phyloP scores from a whole-genome alignment of 139 green algal species.

The Dunaliella primolecta region DNA sequence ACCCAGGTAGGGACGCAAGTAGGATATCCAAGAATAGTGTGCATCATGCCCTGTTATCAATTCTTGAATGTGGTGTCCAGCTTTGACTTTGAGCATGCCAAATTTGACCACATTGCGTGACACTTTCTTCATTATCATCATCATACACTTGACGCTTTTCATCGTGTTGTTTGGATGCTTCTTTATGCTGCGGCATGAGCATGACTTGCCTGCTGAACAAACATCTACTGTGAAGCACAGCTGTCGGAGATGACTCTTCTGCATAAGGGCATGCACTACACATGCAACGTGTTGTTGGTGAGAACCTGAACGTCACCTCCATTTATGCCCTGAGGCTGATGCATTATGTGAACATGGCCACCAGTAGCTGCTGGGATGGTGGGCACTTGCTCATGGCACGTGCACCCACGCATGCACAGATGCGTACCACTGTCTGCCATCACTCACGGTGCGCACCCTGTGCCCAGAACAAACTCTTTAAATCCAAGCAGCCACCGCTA shows the following conservation, averaged over 20 bases:
- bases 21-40: too few relatives aligned
- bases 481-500: neutral
- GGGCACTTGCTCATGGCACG: too few relatives aligned
- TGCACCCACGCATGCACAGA: neutral
- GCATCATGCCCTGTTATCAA: neutral
- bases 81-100: neutral
- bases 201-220: too few relatives aligned
- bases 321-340: too few relatives aligned
- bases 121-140: neutral
- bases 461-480: neutral
- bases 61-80: neutral
- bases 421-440: neutral
- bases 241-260: too few relatives aligned
- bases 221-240: too few relatives aligned
- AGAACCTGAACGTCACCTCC: too few relatives aligned
- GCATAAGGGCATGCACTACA: too few relatives aligned
- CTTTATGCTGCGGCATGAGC: neutral
- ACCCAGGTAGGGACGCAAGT: slow-evolving; percentile 38
- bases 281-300: too few relatives aligned
- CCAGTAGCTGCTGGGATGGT: too few relatives aligned
- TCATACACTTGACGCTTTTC: neutral
- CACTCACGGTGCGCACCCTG: neutral
- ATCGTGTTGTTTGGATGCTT: neutral
- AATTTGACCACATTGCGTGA: too few relatives aligned
- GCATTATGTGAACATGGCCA: too few relatives aligned